Percentiles rank a stretch among this genome's conserved stretches.
phyloP scores from a whole-genome alignment of 2,329 filamentous ascomycete genomes.

The Penicillium rolfsii region DNA sequence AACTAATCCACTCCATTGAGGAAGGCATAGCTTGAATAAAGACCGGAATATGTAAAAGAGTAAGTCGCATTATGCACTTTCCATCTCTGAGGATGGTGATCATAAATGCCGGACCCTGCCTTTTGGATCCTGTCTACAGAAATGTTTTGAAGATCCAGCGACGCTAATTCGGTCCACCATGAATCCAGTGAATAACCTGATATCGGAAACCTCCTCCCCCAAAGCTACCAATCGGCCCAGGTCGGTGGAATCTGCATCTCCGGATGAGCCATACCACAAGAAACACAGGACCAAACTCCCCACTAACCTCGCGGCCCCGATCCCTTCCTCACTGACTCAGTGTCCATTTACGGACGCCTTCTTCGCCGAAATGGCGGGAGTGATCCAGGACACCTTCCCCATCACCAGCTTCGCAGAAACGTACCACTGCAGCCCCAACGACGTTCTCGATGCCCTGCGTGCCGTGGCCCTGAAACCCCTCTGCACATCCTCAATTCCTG shows the following conservation, averaged over 20 bases:
- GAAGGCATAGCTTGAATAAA: neutral
- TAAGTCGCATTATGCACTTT: neutral
- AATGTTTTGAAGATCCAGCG: neutral
- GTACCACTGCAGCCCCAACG: constrained; percentile 24
- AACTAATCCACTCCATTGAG: neutral
- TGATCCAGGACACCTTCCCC: constrained; percentile 27
- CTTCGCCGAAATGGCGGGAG: constrained; percentile 31
- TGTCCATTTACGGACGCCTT: constrained; percentile 24
- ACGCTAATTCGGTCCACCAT: neutral
- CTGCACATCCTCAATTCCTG: neutral
- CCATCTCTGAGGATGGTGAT: neutral
- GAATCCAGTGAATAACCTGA: neutral
- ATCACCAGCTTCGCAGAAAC: constrained; percentile 28
- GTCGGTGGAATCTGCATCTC: neutral
- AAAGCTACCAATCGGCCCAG: neutral
- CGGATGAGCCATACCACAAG: neutral
- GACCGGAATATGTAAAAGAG: neutral
- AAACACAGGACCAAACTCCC: neutral
- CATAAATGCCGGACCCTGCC: neutral
- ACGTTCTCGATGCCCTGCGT: constrained; percentile 27
- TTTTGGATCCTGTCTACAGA: neutral
- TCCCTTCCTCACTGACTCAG: neutral
- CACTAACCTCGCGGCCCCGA: neutral
- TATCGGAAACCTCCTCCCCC: neutral
- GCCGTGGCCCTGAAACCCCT: constrained; percentile 29